Conservation (phyloP, 2,329 filamentous ascomycete species). For the Ophiostoma sp. region DNA sequence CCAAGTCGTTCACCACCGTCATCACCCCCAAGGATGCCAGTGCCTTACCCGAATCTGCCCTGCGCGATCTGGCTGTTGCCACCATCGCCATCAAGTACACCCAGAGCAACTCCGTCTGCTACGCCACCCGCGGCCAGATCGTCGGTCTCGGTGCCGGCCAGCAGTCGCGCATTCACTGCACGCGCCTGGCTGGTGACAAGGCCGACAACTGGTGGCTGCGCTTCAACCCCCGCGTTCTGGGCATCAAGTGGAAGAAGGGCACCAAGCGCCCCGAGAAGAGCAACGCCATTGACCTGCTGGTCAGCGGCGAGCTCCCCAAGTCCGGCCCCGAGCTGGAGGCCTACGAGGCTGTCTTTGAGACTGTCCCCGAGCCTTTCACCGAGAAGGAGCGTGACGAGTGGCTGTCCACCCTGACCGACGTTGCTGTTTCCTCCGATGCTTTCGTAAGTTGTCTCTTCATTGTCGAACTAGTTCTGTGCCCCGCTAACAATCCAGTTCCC, state of each 20-base stretch:
- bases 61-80: conserved; percentile 86
- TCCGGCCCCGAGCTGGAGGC: conserved; percentile 75
- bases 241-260: conserved; percentile 94
- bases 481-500: conserved; percentile 61
- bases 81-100: conserved; percentile 98
- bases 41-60: conserved; percentile 69
- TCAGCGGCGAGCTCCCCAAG: conserved; percentile 82
- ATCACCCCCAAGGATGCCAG: conserved; percentile 76
- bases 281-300: conserved; percentile 94
- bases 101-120: conserved; percentile 98
- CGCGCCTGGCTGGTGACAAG: conserved; percentile 93
- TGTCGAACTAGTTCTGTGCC: not conserved
- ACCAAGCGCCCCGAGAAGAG: conserved; percentile 96
- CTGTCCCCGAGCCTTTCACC: conserved; percentile 77
- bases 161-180: conserved; percentile 98
- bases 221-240: conserved; percentile 84
- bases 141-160: conserved; percentile 93
- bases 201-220: conserved; percentile 99
- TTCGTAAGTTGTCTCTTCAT: conserved; percentile 61
- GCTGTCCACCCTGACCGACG: conserved; percentile 73
- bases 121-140: conserved; percentile 87
- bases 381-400: conserved; percentile 78
- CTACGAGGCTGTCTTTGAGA: conserved; percentile 86
- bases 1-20: conserved; percentile 77
- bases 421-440: conserved; percentile 87